Evolutionary conservation across 129 eudicot species (phyloP).

Genomic region (Pseudognaphalium luteoalbum): DNA sequence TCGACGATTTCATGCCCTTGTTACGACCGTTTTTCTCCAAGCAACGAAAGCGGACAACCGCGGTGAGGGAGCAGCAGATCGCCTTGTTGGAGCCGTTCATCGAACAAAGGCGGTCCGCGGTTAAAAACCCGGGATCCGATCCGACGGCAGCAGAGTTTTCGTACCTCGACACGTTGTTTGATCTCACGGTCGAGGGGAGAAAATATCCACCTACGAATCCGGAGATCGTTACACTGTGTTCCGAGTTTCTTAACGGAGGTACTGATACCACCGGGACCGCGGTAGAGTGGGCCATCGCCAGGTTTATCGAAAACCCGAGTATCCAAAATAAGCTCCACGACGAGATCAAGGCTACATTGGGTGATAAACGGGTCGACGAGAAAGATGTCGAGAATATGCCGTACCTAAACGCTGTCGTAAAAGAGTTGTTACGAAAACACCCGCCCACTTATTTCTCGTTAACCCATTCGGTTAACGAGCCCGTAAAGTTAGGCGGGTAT

Average conservation of each 20-base stretch:
- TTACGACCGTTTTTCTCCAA: slow-evolving; percentile 66
- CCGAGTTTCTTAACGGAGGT: slow-evolving; percentile 82
- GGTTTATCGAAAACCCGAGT: slow-evolving; percentile 63
- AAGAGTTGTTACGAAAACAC: slow-evolving; percentile 72
- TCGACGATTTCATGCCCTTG: slow-evolving; percentile 66
- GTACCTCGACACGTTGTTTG: slow-evolving; percentile 70
- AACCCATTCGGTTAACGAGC: slow-evolving; percentile 65
- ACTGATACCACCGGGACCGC: slow-evolving; percentile 87
- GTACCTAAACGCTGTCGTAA: slow-evolving; percentile 62
- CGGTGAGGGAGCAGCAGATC: slow-evolving; percentile 59
- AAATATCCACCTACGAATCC: slow-evolving; percentile 41
- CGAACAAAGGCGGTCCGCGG: slow-evolving; percentile 42
- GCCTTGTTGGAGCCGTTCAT: slow-evolving; percentile 53
- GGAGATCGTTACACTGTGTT: slow-evolving; percentile 67
- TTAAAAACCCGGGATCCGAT: slow-evolving; percentile 46
- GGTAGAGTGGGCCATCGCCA: slow-evolving; percentile 77
- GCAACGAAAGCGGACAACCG: slow-evolving; percentile 41
- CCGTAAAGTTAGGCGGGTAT: slow-evolving; percentile 60
- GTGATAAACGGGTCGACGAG: slow-evolving; percentile 52
- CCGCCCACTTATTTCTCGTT: slow-evolving; percentile 75
- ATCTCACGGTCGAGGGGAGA: slow-evolving; percentile 56
- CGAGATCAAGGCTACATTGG: slow-evolving; percentile 50
- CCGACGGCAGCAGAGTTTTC: slow-evolving; percentile 53
- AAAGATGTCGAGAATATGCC: slow-evolving; percentile 64
- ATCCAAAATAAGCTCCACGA: slow-evolving; percentile 51